Evolutionary conservation across 2,329 filamentous ascomycete genomes (phyloP), one percentile per base, ranked within the genome.

Genomic region (Elsinoe ampelina): DNA sequence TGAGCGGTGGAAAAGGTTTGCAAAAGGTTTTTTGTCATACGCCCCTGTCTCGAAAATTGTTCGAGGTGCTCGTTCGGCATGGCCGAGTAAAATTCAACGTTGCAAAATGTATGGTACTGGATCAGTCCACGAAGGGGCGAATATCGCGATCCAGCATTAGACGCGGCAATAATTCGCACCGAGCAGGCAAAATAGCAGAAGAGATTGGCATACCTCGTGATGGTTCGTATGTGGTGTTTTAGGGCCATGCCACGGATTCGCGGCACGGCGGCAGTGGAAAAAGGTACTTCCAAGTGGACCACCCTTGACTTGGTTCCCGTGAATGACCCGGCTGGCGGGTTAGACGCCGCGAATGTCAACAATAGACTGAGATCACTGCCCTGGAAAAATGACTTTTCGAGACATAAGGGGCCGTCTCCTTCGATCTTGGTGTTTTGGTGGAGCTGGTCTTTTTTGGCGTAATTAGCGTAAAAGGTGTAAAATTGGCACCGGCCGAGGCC

Each of bases 321-420:
- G n/a, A 50, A 50, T 50, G 45, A 50, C 26, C 45, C 45, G 45
- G 32, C 30, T 13, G 26, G 30, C 26, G 17, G 45, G 35, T 52
- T 52, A 52, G 48, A 10, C 8, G 32, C 48, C 48, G 34, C 34
- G 17, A 15, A 39, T 52, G 34, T 52, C 48, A 52, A 52, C 34
- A 52, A 26, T 39, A 38, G 48, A 35, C 45, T 39, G 36, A 39
- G 36, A 39, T 30, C 26, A 35, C 45, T 45, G 41, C 13, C 39
- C 39, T 42, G 10, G 19, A 32, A 30, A 13, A 11, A n/a, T 12
- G n/a, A 30, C 26, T 47, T 6, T 30, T 26, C 43, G 26, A 51
- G 47, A 35, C 26, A 51, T 17, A 15, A n/a, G n/a, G n/a, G n/a
- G n/a, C n/a, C n/a, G n/a, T n/a, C n/a, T n/a, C n/a, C n/a, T n/a